Evolutionary conservation across 1,284 basidiomycete species (phyloP).

Genomic region (Acaromyces ingoldii): DNA sequence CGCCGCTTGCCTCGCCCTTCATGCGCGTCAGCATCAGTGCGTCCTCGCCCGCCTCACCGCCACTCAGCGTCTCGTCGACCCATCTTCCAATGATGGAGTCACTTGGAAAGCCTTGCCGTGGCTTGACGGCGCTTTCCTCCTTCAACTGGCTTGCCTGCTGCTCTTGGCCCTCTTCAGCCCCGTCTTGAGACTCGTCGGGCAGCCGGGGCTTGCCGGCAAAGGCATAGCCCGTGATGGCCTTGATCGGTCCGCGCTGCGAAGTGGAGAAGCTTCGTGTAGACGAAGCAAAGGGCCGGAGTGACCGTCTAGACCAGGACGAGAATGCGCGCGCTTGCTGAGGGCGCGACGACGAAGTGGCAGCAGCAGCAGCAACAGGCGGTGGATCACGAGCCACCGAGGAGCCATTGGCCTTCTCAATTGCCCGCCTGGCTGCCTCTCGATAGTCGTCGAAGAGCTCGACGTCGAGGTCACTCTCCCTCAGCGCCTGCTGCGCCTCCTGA

Average conservation of each 20-base stretch:
- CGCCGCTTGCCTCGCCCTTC: conserved; percentile 54
- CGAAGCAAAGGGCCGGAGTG: not conserved
- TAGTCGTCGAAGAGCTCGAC: conserved; percentile 35
- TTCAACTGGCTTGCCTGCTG: conserved; percentile 12
- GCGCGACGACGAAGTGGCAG: no score
- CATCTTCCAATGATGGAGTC: conserved; percentile 67
- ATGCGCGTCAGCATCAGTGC: conserved; percentile 60
- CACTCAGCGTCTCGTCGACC: conserved; percentile 59
- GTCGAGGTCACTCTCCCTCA: conserved; percentile 9
- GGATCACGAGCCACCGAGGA: no score
- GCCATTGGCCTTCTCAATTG: no score
- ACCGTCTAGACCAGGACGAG: no score
- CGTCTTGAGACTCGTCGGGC: no score
- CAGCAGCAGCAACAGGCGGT: no score
- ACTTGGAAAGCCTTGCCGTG: conserved; percentile 60
- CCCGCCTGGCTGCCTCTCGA: conserved; percentile 27
- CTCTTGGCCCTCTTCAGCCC: conserved; percentile 17
- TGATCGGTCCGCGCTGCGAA: conserved; percentile 56
- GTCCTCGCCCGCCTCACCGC: conserved; percentile 57
- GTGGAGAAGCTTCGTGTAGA: not conserved
- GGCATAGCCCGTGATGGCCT: conserved; percentile 68
- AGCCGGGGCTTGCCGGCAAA: conserved; percentile 69
- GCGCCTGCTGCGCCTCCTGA: conserved; percentile 25
- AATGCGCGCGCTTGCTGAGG: no score
- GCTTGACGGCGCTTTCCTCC: conserved; percentile 14